Base-by-base conservation (phyloP, 148 eudicot species). In the Persicaria maculosa region DNA sequence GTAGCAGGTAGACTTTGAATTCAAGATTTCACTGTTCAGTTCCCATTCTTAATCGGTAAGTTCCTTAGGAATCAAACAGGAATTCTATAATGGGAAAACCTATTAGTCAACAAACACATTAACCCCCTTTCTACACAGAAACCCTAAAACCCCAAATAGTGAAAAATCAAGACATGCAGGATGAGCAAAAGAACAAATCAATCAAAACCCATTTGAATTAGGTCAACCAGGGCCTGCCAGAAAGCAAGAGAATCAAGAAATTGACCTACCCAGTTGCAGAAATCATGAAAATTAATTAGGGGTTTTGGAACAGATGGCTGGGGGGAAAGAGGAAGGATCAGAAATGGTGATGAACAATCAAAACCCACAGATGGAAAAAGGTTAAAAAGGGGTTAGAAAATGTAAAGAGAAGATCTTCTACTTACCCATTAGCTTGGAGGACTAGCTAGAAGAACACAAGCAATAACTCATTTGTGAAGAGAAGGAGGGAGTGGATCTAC, bases 101-200 rank as follows among this genome's bases (percentile, higher is more conserved):
- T 31, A 64, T 5, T 36, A 15, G 69, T 64, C 69, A 64, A 64
- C 45, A 64, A 36, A 62, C 45, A 25, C n/a, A 31, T 62, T 62
- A 9, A 64, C 69, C 46, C 69, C 46, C 14, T 40, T 64, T 64
- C 31, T 40, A 9, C 19, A 40, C 45, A 57, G 25, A 57, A 17
- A 57, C 17, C 62, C 40, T 31, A 31, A 31, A 62, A 62, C n/a
- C 68, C 68, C 31, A 36, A 62, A 31, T 22, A 64, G 40, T 36
- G 14, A 64, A 55, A 64, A 64, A 64, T 64, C 69, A 36, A 64
- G 44, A 64, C 69, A 64, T 64, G 69, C 69, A 40, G 69, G 69
- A 14, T 64, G n/a, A 31, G 69, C 5, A 11, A 31, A 14, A 40
- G 69, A 64, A 14, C 69, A 40, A 64, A 40, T 64, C 10, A 64